A percentile compares a stretch with the other conserved stretches of the same genome.
These are phyloP conservation scores for Myriosclerotinia duriaeana DNA, from an alignment of 2,329 filamentous ascomycete species.

Conservation along the genomic window DNA sequence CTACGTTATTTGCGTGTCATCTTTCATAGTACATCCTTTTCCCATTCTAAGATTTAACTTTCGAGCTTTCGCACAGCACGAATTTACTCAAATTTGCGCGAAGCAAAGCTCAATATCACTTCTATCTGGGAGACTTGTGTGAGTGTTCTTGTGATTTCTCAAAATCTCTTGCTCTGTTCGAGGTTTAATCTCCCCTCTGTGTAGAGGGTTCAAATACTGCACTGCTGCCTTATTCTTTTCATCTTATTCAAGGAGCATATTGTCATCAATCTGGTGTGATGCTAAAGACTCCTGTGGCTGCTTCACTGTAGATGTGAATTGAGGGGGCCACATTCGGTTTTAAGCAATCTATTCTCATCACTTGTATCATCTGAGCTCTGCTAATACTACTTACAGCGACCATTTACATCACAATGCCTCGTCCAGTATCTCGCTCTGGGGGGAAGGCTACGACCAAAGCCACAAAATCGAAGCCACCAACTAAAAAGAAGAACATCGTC, in stretches of 20 bases:
- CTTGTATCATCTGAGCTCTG: background rate
- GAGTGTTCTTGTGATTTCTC: background rate
- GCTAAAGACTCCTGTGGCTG: background rate
- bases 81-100: background rate
- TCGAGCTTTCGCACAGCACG: background rate
- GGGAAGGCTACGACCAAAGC: background rate
- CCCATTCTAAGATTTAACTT: background rate
- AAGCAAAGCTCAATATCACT: background rate
- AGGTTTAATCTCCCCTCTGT: background rate
- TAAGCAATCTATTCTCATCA: background rate
- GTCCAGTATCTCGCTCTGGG: no score
- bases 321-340: background rate
- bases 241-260: background rate
- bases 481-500: constrained; percentile 6
- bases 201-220: background rate
- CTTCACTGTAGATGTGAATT: background rate
- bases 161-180: no score
- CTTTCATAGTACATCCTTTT: background rate
- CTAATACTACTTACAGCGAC: background rate
- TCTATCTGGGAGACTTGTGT: background rate
- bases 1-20: background rate
- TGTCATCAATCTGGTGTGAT: background rate
- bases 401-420: constrained; percentile 3
- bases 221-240: background rate
- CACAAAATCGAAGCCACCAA: background rate